Evolutionary conservation across 768 basidiomycete genomes (phyloP), one percentile per base, ranked within the genome.

Genomic region (Psilocybe cubensis): DNA sequence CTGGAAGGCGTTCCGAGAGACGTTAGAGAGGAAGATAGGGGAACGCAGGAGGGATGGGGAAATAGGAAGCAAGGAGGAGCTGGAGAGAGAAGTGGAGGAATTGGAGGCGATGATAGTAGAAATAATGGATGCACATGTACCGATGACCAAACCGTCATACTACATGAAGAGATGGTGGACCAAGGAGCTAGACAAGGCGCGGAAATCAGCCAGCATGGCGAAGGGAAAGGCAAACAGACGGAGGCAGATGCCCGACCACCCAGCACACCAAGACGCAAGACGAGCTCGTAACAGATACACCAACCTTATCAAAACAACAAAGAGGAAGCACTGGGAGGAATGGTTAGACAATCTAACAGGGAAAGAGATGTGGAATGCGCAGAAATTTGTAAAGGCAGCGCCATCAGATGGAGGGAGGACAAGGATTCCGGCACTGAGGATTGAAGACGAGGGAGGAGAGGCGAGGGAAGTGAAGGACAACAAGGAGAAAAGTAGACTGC

Each of bases 1-100:
- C 54, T 78, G 76, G 77, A 54, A 67, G 0, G 52, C 60, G 0
- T 74, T 76, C 54, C 41, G 60, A 2, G 49, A 63, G 2, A 42
- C 14, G 3, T 64, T 79, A 0, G 31, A n/a, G 8, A 23, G n/a
- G 10, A 25, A 57, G 14, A 31, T 33, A 1, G 49, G 6, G 7
- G 11, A 23, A 20, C 49, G 48, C 1, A 24, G 42, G 47, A 17
- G 7, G 2, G 24, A 27, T 1, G 14, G 2, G 10, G 14, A 25
- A 31, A 27, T 63, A 1, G 23, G 18, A 3, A 61, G 46, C 6
- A 49, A 40, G 12, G 52, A 49, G n/a, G 54, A 54, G 8, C 31
- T 65, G 5, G 27, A 57, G n/a, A 42, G 27, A 2, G 60, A 48
- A n/a, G 35, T 48, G 9, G 40, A 31, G 14, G 28, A 57, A 12